These are phyloP conservation scores for Coniochaeta sp. DNA, from an alignment of 2,329 filamentous ascomycete genomes.

Conservation along the genomic window DNA sequence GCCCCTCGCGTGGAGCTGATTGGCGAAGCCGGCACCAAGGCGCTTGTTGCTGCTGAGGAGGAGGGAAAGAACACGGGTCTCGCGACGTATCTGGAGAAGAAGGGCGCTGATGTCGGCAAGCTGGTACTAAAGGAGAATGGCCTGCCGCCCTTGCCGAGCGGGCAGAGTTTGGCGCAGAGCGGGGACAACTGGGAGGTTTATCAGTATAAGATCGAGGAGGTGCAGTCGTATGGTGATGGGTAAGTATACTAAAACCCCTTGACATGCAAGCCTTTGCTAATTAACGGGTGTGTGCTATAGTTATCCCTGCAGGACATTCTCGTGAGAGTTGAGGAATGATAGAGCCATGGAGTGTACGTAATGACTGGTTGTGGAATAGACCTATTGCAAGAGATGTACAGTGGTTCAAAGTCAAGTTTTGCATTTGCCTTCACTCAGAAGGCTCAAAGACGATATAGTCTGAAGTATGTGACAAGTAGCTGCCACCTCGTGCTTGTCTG, in stretches of 20 bases:
- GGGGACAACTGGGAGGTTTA: conserved; percentile 56
- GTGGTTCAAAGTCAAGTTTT: background rate
- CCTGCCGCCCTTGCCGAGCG: conserved; percentile 77
- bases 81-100: conserved; percentile 63
- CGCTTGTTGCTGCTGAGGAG: conserved; percentile 66
- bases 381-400: background rate
- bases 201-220: conserved; percentile 55
- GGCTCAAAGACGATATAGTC: background rate
- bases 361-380: background rate
- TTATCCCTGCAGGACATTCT: conserved; percentile 58
- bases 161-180: conserved; percentile 40
- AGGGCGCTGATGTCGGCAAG: conserved; percentile 28
- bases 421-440: background rate
- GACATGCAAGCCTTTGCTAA: too few species aligned
- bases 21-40: conserved; percentile 50
- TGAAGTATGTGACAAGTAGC: background rate
- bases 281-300: conserved; percentile 30
- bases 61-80: conserved; percentile 66
- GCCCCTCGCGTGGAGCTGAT: conserved; percentile 77
- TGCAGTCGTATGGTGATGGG: conserved; percentile 64
- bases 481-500: background rate
- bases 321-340: conserved; percentile 26
- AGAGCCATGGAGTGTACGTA: conserved; percentile 18
- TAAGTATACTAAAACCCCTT: conserved; percentile 34
- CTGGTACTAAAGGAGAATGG: conserved; percentile 65